Conservation (phyloP, 345 rosid species). For the Clausena lansium region DNA sequence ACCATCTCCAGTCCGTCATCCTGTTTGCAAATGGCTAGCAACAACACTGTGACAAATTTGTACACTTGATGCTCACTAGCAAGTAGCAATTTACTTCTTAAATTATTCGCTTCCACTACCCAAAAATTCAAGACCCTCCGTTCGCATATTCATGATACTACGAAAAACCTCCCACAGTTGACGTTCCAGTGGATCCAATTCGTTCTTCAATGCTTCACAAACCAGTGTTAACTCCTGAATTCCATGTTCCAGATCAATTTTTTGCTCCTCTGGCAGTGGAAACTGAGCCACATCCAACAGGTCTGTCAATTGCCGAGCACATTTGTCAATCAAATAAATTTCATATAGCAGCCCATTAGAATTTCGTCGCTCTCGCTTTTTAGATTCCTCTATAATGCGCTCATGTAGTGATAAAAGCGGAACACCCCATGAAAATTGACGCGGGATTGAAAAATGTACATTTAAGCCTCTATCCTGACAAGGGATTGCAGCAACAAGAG, state of each 20-base stretch:
- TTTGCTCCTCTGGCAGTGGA: slow-evolving; percentile 30
- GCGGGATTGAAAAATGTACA: slow-evolving; percentile 30
- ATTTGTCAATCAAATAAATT: slow-evolving; percentile 33
- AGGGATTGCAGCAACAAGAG: slow-evolving; percentile 45
- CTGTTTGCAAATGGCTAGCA: slow-evolving; percentile 9
- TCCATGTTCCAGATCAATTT: slow-evolving; percentile 22
- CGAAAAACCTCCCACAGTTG: slow-evolving; percentile 39
- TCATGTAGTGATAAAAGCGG: slow-evolving; percentile 26
- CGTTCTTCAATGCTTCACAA: slow-evolving; percentile 28
- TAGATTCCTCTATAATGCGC: slow-evolving; percentile 39
- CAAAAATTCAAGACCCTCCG: slow-evolving; percentile 33
- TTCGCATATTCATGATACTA: slow-evolving; percentile 32
- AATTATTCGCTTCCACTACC: slow-evolving; percentile 6
- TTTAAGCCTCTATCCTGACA: slow-evolving; percentile 41
- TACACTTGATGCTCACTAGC: slow-evolving; percentile 18
- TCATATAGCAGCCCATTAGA: slow-evolving; percentile 35
- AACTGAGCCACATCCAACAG: slow-evolving; percentile 33
- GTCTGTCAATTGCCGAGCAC: slow-evolving; percentile 24
- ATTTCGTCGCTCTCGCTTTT: slow-evolving; percentile 27
- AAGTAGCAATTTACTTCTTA: not conserved
- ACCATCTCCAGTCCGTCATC: slow-evolving; percentile 1
- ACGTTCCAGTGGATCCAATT: slow-evolving; percentile 37
- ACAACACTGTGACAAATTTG: slow-evolving; percentile 7
- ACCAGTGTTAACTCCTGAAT: slow-evolving; percentile 27
- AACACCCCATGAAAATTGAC: slow-evolving; percentile 28